These are phyloP conservation scores for Penstemon newberryi DNA, from an alignment of 257 asterid species.

Conservation along the genomic window DNA sequence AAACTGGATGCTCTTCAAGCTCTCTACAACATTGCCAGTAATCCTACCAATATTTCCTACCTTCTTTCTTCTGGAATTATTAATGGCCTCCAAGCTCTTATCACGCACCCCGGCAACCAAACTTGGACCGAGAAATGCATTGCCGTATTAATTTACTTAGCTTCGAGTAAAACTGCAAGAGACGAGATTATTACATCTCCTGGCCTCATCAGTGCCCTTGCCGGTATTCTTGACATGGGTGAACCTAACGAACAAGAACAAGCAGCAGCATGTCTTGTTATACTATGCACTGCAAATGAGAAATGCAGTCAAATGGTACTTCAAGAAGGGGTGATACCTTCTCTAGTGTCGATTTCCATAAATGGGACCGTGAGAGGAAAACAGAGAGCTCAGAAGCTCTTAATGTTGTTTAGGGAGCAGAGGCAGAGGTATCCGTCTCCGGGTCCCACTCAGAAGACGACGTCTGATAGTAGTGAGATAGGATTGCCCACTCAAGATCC, in stretches of 20 bases:
- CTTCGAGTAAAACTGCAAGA: conserved; percentile 60
- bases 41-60: conserved; percentile 63
- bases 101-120: conserved; percentile 51
- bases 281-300: conserved; percentile 70
- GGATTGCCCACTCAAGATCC: conserved; percentile 34
- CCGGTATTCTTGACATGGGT: conserved; percentile 66
- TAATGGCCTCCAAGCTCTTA: conserved; percentile 57
- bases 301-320: conserved; percentile 88
- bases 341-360: conserved; percentile 82
- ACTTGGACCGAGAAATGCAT: conserved; percentile 80
- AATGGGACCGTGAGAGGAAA: conserved; percentile 91
- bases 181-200: conserved; percentile 57
- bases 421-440: conserved; percentile 76
- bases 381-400: conserved; percentile 97
- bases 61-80: conserved; percentile 75
- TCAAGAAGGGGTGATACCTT: conserved; percentile 95
- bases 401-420: conserved; percentile 91
- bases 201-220: conserved; percentile 59
- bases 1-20: conserved; percentile 91
- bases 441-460: conserved; percentile 24
- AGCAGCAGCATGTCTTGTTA: conserved; percentile 78
- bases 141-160: conserved; percentile 72
- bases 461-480: conserved; percentile 38
- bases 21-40: conserved; percentile 80
- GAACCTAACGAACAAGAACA: conserved; percentile 91